These are phyloP conservation scores for Albugo laibachii DNA, from an alignment of 352 stramenopile species.

Conservation along the genomic window DNA sequence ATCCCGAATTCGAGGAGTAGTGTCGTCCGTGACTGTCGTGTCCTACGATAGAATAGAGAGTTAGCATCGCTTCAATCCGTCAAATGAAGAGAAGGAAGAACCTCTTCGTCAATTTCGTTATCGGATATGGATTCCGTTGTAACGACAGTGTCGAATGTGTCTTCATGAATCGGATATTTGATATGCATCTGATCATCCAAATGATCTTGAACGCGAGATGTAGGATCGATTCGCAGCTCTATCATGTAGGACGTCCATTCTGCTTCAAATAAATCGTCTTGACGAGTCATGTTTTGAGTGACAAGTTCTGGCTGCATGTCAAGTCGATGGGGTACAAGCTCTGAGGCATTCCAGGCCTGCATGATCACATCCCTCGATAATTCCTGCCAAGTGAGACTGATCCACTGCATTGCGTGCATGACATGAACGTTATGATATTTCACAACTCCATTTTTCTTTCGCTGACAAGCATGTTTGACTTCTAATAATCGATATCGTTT, in stretches of 20 bases:
- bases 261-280: constrained; percentile 31
- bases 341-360: constrained; percentile 35
- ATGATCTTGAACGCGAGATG: constrained; percentile 41
- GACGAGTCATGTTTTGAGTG: constrained; percentile 21
- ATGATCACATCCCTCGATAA: constrained; percentile 45
- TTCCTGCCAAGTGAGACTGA: constrained; percentile 40
- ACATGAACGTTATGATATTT: constrained; percentile 40
- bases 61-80: too few species aligned
- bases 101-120: constrained; percentile 35
- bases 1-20: too few species aligned
- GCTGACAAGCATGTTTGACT: constrained; percentile 39
- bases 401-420: constrained; percentile 68
- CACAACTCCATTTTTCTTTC: constrained; percentile 20
- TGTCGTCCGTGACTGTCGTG: too few species aligned
- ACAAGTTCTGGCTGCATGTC: constrained; percentile 22
- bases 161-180: constrained; percentile 53
- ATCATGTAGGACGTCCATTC: constrained; percentile 48
- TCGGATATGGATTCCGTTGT: constrained; percentile 37
- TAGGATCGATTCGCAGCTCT: constrained; percentile 30
- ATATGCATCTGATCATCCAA: constrained; percentile 50
- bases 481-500: constrained; percentile 56
- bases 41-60: too few species aligned
- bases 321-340: constrained; percentile 30
- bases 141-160: constrained; percentile 69
- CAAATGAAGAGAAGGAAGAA: too few species aligned